Percentiles rank a stretch among this genome's conserved stretches.
phyloP scores from a whole-genome alignment of 257 asterid genomes.

The Solanum neorickii region DNA sequence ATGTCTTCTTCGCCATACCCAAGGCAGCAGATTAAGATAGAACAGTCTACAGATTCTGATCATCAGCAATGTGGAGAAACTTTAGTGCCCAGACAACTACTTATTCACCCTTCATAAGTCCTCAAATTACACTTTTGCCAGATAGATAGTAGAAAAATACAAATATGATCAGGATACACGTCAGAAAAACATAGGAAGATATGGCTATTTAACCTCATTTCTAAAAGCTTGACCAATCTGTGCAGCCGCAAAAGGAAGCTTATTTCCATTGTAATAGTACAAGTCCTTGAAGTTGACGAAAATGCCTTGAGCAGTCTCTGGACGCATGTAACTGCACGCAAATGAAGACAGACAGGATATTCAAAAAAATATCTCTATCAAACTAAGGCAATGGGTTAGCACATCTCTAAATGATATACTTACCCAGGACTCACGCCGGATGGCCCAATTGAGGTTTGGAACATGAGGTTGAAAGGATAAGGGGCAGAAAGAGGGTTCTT shows the following conservation, averaged over 20 bases:
- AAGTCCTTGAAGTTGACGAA: conserved; percentile 70
- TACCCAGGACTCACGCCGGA: conserved; percentile 14
- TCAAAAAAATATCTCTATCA: background rate
- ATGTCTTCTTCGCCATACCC: background rate
- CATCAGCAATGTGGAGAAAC: background rate
- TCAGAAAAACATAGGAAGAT: background rate
- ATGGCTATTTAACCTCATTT: conserved; percentile 37
- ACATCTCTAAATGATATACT: background rate
- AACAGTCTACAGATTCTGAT: background rate
- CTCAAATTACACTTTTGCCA: background rate
- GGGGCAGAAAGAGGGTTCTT: conserved; percentile 16
- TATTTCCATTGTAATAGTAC: conserved; percentile 58
- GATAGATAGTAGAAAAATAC: background rate
- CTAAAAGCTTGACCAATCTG: conserved; percentile 84
- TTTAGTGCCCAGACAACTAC: background rate
- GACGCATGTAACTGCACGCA: conserved; percentile 53
- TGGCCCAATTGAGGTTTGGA: conserved; percentile 14
- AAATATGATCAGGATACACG: background rate
- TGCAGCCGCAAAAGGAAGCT: conserved; percentile 78
- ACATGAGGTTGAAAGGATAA: conserved; percentile 17
- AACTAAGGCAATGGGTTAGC: background rate
- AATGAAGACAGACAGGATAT: background rate
- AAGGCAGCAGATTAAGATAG: background rate
- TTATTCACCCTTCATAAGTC: background rate
- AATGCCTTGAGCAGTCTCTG: conserved; percentile 79